phyloP scores from a whole-genome alignment of 2,329 filamentous ascomycete genomes.

The Falciphora oryzae region DNA sequence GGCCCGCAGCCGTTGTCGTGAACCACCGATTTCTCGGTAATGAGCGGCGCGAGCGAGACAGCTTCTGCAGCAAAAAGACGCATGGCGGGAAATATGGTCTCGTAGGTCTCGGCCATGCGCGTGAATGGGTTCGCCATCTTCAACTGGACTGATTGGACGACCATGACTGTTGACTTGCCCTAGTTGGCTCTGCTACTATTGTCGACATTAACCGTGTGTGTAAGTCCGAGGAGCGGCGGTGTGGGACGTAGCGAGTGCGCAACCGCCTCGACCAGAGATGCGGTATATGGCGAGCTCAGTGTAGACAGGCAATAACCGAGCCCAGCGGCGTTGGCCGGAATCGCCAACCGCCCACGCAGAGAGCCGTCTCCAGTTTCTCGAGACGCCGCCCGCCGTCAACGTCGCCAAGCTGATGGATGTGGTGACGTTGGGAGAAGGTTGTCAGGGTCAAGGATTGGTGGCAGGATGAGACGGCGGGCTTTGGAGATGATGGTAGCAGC shows the following conservation, averaged over 20 bases:
- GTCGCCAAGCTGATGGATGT: neutral
- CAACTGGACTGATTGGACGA: neutral
- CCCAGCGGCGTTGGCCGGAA: neutral
- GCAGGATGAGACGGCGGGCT: neutral
- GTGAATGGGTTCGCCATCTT: slow-evolving; percentile 3
- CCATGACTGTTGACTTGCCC: neutral
- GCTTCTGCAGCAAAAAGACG: slow-evolving; percentile 8
- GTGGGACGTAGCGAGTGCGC: neutral
- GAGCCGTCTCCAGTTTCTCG: neutral
- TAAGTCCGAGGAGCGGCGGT: too few species aligned
- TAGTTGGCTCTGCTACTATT: too few species aligned
- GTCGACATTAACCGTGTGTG: neutral
- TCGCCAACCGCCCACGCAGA: neutral
- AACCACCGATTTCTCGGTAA: slow-evolving; percentile 21
- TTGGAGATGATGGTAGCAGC: neutral
- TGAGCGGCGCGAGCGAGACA: slow-evolving; percentile 12
- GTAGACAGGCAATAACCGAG: neutral
- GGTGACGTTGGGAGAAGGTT: neutral
- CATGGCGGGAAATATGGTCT: slow-evolving; percentile 9
- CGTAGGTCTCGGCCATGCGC: slow-evolving; percentile 8
- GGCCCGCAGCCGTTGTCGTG: slow-evolving; percentile 29
- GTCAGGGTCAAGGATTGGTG: neutral
- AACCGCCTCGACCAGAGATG: neutral
- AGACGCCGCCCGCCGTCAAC: neutral
- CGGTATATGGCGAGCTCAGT: neutral